Evolutionary conservation across 2,329 filamentous ascomycete genomes (phyloP).

Genomic region (Talaromyces sp.): DNA sequence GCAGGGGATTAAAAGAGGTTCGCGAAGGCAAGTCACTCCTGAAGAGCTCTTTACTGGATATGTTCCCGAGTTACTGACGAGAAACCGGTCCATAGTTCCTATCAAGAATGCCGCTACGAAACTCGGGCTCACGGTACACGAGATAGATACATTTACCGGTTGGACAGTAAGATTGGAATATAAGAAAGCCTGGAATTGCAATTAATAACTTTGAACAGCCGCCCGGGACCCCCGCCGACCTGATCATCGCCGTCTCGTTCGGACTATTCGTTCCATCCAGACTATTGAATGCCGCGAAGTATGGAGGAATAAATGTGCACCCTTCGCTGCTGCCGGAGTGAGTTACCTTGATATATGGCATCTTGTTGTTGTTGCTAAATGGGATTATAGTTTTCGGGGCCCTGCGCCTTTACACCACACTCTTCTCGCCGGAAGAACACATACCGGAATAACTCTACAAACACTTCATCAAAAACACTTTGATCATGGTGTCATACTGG

Average conservation of each 20-base stretch:
- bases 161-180: conserved; percentile 59
- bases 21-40: conserved; percentile 51
- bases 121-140: conserved; percentile 63
- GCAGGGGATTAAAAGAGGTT: conserved; percentile 66
- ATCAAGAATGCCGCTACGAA: conserved; percentile 61
- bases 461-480: conserved; percentile 73
- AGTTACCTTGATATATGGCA: conserved; percentile 15
- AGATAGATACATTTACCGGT: conserved; percentile 72
- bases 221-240: conserved; percentile 56
- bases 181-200: not conserved
- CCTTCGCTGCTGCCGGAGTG: conserved; percentile 85
- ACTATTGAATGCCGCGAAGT: conserved; percentile 63
- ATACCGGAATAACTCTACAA: conserved; percentile 77
- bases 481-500: conserved; percentile 71
- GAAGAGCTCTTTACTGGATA: conserved; percentile 13
- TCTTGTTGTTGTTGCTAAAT: conserved; percentile 10
- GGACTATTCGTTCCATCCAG: conserved; percentile 79
- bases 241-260: conserved; percentile 91
- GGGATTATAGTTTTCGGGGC: conserved; percentile 61
- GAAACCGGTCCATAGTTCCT: conserved; percentile 54
- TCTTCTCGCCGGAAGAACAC: conserved; percentile 56
- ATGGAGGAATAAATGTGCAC: conserved; percentile 89
- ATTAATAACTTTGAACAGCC: conserved; percentile 38
- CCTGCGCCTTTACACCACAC: conserved; percentile 82
- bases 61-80: not conserved